Evolutionary conservation across 139 green algal genomes (phyloP).

Genomic region (Microglena sp.): DNA sequence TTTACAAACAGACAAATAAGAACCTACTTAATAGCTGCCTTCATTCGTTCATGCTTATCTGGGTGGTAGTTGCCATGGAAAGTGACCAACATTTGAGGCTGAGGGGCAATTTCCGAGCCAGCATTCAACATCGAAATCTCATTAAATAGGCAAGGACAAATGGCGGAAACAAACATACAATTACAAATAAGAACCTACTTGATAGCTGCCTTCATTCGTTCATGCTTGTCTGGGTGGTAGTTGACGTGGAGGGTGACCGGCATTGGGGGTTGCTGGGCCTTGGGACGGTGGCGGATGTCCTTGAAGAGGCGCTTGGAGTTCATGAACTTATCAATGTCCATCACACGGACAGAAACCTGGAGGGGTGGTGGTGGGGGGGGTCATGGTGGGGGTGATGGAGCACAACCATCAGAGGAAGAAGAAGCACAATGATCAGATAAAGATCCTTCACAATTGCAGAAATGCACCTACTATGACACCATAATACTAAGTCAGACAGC

Average conservation of each 20-base stretch:
- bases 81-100: not conserved
- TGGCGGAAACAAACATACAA: not conserved
- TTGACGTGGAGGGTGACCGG: conserved; percentile 66
- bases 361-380: no score
- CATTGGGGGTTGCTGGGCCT: conserved; percentile 38
- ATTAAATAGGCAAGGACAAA: not conserved
- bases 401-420: no score
- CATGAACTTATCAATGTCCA: conserved; percentile 79
- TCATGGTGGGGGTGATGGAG: no score
- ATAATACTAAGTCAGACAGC: no score
- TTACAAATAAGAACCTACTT: no score
- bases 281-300: conserved; percentile 44
- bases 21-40: conserved; percentile 56
- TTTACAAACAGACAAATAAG: no score
- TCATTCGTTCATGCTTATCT: conserved; percentile 81
- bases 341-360: conserved; percentile 56
- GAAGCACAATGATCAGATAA: no score
- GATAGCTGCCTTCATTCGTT: not conserved
- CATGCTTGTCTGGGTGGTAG: conserved; percentile 19
- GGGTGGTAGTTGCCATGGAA: conserved; percentile 61
- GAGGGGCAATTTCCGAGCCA: not conserved
- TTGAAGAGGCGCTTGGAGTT: conserved; percentile 77
- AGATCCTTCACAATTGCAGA: no score
- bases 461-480: no score
- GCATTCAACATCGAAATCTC: not conserved